Percentiles rank a stretch among this genome's conserved stretches.
phyloP scores from a whole-genome alignment of 1,284 basidiomycete species.

The Schizopora paradoxa region DNA sequence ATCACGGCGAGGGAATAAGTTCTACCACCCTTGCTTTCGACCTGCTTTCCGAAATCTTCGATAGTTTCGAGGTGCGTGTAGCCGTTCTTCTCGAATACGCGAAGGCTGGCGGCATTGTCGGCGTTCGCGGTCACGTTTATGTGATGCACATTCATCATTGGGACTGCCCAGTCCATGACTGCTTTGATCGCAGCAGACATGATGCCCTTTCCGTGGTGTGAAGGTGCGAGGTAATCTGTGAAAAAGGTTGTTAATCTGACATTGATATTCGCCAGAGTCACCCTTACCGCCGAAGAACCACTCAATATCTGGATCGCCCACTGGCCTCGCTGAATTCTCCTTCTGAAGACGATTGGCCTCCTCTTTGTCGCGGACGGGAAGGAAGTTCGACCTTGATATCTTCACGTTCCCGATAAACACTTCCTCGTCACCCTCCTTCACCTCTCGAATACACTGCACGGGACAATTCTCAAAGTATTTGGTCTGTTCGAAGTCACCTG shows the following conservation, averaged over 20 bases:
- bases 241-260: not conserved
- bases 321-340: conserved; percentile 13
- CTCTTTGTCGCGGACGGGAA: conserved; percentile 13
- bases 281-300: conserved; percentile 21
- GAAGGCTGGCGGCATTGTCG: conserved; percentile 25
- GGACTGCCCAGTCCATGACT: conserved; percentile 27
- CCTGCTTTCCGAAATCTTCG: conserved; percentile 18
- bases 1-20: too few species aligned
- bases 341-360: conserved; percentile 4
- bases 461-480: conserved; percentile 15
- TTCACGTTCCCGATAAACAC: conserved; percentile 18
- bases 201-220: conserved; percentile 28
- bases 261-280: not conserved
- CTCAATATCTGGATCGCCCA: conserved; percentile 17
- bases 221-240: conserved; percentile 26
- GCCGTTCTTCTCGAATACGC: conserved; percentile 27
- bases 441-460: conserved; percentile 17
- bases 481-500: not conserved
- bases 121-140: conserved; percentile 20
- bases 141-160: conserved; percentile 24
- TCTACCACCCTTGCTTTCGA: conserved; percentile 21
- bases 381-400: conserved; percentile 7
- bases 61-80: conserved; percentile 21
- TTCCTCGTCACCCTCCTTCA: conserved; percentile 18
- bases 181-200: conserved; percentile 26